phyloP scores from a whole-genome alignment of 192 early-diverging fungal species.

The Dissophora globulifera region DNA sequence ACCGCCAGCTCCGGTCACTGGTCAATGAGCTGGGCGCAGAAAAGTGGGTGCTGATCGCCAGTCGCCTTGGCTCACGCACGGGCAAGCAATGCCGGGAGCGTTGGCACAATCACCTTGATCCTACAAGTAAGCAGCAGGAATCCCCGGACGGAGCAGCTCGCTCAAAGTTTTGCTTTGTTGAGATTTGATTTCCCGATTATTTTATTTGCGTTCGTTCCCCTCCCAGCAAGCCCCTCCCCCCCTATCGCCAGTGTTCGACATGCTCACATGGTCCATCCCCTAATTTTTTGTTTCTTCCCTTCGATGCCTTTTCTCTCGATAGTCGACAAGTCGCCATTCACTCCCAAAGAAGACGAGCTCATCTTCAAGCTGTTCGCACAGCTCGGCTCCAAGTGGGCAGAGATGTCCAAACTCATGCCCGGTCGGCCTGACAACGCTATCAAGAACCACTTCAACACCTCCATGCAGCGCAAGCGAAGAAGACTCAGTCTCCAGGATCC shows the following conservation, averaged over 20 bases:
- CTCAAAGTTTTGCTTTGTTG: neutral
- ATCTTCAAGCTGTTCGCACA: constrained; percentile 47
- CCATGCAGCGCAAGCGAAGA: constrained; percentile 52
- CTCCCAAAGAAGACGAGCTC: constrained; percentile 41
- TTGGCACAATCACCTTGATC: constrained; percentile 53
- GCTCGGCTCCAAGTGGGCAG: constrained; percentile 50
- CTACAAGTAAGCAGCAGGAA: constrained; percentile 40
- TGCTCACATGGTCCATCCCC: constrained; percentile 29
- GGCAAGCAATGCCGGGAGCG: constrained; percentile 53
- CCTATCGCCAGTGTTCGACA: constrained; percentile 18
- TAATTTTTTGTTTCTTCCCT: neutral
- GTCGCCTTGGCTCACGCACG: constrained; percentile 35
- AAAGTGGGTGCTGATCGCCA: constrained; percentile 48
- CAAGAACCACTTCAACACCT: constrained; percentile 53
- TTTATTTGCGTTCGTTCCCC: neutral
- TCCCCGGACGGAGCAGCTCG: too few relatives aligned
- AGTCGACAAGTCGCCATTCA: constrained; percentile 53
- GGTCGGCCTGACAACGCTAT: constrained; percentile 50
- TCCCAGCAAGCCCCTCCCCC: neutral
- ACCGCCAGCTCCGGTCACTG: constrained; percentile 37
- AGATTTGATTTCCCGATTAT: neutral
- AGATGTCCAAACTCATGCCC: constrained; percentile 52
- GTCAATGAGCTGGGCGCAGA: constrained; percentile 50
- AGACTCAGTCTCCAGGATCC: constrained; percentile 44
- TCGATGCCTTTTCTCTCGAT: constrained; percentile 1